Percentiles rank a stretch among this genome's conserved stretches.
These are phyloP conservation scores for Leishmania amazonensis DNA, from an alignment of 208 protist species.

Conservation along the genomic window DNA sequence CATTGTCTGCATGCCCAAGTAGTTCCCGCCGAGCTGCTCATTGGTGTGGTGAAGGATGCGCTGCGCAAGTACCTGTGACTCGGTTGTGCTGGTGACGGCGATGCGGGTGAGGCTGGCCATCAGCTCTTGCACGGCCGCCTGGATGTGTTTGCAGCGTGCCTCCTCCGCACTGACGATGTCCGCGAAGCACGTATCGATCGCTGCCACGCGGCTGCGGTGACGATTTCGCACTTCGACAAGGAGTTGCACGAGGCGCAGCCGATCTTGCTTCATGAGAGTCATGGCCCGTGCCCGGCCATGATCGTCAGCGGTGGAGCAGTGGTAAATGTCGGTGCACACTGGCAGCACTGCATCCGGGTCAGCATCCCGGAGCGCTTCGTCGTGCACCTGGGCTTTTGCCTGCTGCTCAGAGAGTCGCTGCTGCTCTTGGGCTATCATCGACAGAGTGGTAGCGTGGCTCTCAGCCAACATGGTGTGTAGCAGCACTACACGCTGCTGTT, in stretches of 20 bases:
- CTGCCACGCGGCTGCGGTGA: slow-evolving; percentile 40
- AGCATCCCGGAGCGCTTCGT: slow-evolving; percentile 12
- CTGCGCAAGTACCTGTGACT: slow-evolving; percentile 82
- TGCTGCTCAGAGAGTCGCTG: slow-evolving; percentile 42
- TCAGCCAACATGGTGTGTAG: slow-evolving; percentile 49
- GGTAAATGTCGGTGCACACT: slow-evolving; percentile 37
- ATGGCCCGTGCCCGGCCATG: slow-evolving; percentile 32
- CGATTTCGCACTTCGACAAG: slow-evolving; percentile 36
- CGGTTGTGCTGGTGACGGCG: slow-evolving; percentile 71
- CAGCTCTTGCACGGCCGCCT: slow-evolving; percentile 48
- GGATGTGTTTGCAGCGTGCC: slow-evolving; percentile 42
- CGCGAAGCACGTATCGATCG: slow-evolving; percentile 39
- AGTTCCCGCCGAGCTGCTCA: slow-evolving; percentile 60
- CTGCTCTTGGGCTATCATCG: slow-evolving; percentile 42
- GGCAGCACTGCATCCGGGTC: slow-evolving; percentile 36
- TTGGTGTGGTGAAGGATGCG: slow-evolving; percentile 78
- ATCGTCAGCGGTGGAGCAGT: slow-evolving; percentile 41
- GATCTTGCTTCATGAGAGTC: slow-evolving; percentile 53
- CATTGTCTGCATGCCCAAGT: slow-evolving; percentile 52
- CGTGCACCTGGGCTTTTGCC: slow-evolving; percentile 34
- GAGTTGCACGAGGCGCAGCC: slow-evolving; percentile 48
- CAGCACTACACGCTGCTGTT: slow-evolving; percentile 42
- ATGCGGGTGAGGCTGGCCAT: slow-evolving; percentile 72
- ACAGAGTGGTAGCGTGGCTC: slow-evolving; percentile 47
- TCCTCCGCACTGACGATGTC: slow-evolving; percentile 51